Conservation (phyloP, 257 asterid species). For the Ilex asprella region DNA sequence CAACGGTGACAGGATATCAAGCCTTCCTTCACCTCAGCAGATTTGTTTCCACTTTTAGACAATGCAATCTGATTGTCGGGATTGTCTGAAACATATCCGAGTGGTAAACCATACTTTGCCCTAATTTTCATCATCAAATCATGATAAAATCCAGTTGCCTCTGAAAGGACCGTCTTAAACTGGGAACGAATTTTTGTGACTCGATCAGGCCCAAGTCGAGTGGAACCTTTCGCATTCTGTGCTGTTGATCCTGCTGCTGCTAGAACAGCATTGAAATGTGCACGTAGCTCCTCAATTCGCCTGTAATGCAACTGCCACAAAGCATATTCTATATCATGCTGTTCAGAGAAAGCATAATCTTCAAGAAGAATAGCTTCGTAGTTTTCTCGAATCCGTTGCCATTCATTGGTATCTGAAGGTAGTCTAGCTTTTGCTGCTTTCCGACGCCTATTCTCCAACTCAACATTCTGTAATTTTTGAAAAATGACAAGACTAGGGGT, state of each 20-base stretch:
- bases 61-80: conserved; percentile 45
- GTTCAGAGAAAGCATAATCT: conserved; percentile 80
- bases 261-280: conserved; percentile 60
- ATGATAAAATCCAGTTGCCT: conserved; percentile 94
- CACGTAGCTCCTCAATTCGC: conserved; percentile 85
- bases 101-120: conserved; percentile 75
- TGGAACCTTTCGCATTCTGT: conserved; percentile 65
- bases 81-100: conserved; percentile 65
- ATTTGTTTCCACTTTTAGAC: conserved; percentile 58
- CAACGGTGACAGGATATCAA: conserved; percentile 88
- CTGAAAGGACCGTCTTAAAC: conserved; percentile 82
- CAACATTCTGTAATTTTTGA: conserved; percentile 45
- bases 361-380: conserved; percentile 88
- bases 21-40: conserved; percentile 66
- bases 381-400: conserved; percentile 95
- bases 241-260: conserved; percentile 51
- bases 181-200: conserved; percentile 73
- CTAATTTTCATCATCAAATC: conserved; percentile 84
- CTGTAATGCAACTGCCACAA: conserved; percentile 94
- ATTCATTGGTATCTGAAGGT: conserved; percentile 86
- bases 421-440: conserved; percentile 78
- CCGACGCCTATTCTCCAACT: conserved; percentile 76
- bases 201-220: conserved; percentile 65
- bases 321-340: conserved; percentile 80
- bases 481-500: conserved; percentile 1